Percentiles rank a stretch among this genome's conserved stretches.
These are phyloP conservation scores for Parietaria judaica DNA, from an alignment of 306 rosid genomes.

Conservation along the genomic window DNA sequence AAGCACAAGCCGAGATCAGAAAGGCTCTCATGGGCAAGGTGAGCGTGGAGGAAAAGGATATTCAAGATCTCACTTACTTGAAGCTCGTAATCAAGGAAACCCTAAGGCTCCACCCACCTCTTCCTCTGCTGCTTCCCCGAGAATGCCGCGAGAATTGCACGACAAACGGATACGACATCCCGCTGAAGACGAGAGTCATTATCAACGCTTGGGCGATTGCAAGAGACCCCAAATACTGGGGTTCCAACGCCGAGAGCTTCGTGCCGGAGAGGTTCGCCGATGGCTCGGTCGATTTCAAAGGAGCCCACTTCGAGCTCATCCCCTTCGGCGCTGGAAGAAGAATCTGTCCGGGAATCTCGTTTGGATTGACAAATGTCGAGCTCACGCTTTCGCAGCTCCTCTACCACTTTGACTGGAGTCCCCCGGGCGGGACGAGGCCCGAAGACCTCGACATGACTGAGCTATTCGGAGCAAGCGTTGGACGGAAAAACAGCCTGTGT, in stretches of 20 bases:
- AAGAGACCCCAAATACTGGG: not conserved
- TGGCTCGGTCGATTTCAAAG: not conserved
- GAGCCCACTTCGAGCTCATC: not conserved
- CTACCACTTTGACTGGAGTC: not conserved
- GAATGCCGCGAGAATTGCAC: not conserved
- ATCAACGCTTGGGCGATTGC: not conserved
- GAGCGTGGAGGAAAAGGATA: not conserved
- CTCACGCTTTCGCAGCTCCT: constrained; percentile 1
- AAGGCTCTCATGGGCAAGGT: not conserved
- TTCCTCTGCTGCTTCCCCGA: not conserved
- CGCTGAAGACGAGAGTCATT: not conserved
- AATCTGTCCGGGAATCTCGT: not conserved
- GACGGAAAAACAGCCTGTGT: not conserved
- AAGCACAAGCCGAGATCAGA: constrained; percentile 3
- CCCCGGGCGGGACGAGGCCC: not conserved
- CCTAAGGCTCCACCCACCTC: constrained; percentile 7
- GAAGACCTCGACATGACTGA: constrained; percentile 4
- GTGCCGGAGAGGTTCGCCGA: constrained; percentile 3
- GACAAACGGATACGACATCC: not conserved
- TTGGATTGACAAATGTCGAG: not conserved
- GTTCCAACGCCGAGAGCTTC: constrained; percentile 1
- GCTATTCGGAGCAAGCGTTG: not conserved
- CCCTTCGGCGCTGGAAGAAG: constrained; percentile 1
- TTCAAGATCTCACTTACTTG: not conserved
- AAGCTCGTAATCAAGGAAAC: constrained; percentile 10